Base-by-base conservation (phyloP, 768 basidiomycete genomes). In the Suillus hirtellus region DNA sequence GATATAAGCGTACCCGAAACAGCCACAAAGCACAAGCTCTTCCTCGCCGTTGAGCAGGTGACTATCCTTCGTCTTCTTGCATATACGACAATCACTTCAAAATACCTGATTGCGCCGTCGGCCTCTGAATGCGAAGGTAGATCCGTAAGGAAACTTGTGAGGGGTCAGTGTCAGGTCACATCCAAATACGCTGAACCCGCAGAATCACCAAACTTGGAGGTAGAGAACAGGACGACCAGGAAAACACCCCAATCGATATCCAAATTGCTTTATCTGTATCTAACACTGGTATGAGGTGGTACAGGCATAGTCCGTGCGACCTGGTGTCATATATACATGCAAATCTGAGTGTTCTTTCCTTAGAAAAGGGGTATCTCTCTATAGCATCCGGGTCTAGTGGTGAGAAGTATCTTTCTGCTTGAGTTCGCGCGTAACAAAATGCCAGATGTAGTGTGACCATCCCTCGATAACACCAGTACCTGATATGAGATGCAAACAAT, bases 381-480 rank as follows among this genome's bases (percentile, higher is more conserved):
- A 56, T 27, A 1, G 56, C 42, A 42, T 42, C 2, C 7, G 21
- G 37, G 14, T 42, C 19, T 3, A 27, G 17, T 11, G 12, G 37
- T 12, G 11, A 19, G 53, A 27, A 15, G 2, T 19, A 31, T 47
- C 21, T 47, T 66, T 31, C 24, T 49, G 9, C 70, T 68, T 19
- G 64, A 81, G 62, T 65, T 81, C 81, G 27, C 73, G 70, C 14
- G 78, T 76, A 63, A 82, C 73, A 59, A 72, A 83, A 66, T 84
- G 80, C 80, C 81, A 82, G 49, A 84, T 80, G 61, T 82, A 83
- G 56, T 81, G 79, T 37, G 82, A 77, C 82, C 83, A 84, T 42
- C 81, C 82, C 69, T 83, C 82, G 35, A 82, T 69, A 44, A 83
- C 80, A 63, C 82, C 82, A 8, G 80, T 47, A 58, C 82, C 82